Base-by-base conservation (phyloP, 805 yeast genomes). In the Monosporozyma solicola region DNA sequence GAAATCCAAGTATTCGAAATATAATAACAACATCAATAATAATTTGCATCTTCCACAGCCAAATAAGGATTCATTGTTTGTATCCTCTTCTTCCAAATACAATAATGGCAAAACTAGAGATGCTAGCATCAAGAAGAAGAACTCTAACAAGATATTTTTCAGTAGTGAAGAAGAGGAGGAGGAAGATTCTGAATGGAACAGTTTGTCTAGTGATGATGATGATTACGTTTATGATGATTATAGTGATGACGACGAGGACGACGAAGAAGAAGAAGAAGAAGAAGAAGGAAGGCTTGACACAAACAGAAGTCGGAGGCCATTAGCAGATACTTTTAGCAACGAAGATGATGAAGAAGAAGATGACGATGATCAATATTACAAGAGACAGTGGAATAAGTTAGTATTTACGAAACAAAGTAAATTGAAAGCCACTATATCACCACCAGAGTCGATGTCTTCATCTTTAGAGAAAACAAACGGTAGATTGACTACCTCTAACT, bases 151-250 rank as follows among this genome's bases (percentile, higher is more conserved):
- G 29, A 55, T 65, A 29, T 67, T 65, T 44, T 61, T 67, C 49
- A 65, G 69, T 44, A 64, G 70, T 47, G 72, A 67, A 25, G 72
- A 66, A 33, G 69, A 66, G 29, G 52, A 50, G 15, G 52, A 50
- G 20, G 51, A 43, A 15, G 68, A 63, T 37, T 66, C 71, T 5
- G 70, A 63, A 50, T 66, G 68, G 68, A 63, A 66, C 49, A 58
- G 64, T n/a, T 47, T 61, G 3, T 58, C 64, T 3, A 64, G 61
- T 43, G 68, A 65, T 33, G 59, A 61, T 10, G 61, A 57, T 35
- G 35, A 37, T 22, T 39, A 47, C 35, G 35, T 35, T 10, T 56
- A 61, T 37, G 67, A 65, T 31, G 57, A 60, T 8, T 58, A 56
- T 25, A 62, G 61, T 20, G 64, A 59, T 10, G 61, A 61, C 16